These are phyloP conservation scores for Blechomonas ayalai DNA, from an alignment of 208 protist genomes.

Conservation along the genomic window DNA sequence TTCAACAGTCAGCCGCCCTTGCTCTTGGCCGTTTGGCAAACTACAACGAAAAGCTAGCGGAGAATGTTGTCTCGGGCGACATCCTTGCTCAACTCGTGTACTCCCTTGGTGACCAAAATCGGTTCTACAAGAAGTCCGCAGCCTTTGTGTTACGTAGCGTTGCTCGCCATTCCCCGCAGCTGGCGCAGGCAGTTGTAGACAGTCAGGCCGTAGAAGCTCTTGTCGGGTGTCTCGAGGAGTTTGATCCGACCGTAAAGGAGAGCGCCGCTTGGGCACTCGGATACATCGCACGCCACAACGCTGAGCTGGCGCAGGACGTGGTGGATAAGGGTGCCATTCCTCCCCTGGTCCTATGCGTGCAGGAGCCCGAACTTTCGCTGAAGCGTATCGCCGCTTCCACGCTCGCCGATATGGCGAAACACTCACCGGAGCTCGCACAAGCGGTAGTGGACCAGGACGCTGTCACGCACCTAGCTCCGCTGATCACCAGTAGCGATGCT, in stretches of 20 bases:
- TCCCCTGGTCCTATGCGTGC: constrained; percentile 95
- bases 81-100: constrained; percentile 98
- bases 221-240: constrained; percentile 96
- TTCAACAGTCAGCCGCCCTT: constrained; percentile 97
- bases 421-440: constrained; percentile 94
- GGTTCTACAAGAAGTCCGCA: constrained; percentile 98
- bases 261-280: constrained; percentile 96
- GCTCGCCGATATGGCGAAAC: constrained; percentile 94
- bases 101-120: constrained; percentile 95
- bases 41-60: constrained; percentile 96
- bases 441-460: constrained; percentile 94
- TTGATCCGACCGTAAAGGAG: constrained; percentile 97
- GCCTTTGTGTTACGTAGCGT: constrained; percentile 97
- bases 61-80: constrained; percentile 95
- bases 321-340: constrained; percentile 95
- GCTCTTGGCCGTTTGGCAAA: constrained; percentile 97
- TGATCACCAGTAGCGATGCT: constrained; percentile 91
- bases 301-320: constrained; percentile 90
- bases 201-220: constrained; percentile 94
- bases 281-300: constrained; percentile 96
- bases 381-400: constrained; percentile 95
- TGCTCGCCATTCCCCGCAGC: constrained; percentile 93
- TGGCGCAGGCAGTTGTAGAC: constrained; percentile 97
- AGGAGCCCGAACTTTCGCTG: constrained; percentile 97
- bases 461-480: constrained; percentile 95